These are phyloP conservation scores for Silene conica DNA, from an alignment of 148 eudicot species.

Conservation along the genomic window DNA sequence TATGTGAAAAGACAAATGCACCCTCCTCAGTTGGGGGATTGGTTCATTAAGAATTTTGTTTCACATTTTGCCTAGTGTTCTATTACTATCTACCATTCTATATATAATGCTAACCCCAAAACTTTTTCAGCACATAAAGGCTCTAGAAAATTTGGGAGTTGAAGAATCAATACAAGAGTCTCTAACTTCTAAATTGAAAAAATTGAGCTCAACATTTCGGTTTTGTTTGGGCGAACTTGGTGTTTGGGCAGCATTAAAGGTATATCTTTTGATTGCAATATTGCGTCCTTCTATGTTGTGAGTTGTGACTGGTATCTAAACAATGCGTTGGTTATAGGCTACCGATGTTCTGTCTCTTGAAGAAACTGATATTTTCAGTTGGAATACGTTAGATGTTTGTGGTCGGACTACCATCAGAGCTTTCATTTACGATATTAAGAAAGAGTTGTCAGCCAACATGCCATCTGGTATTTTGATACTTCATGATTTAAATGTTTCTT, in stretches of 20 bases:
- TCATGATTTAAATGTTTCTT: background rate
- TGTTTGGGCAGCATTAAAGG: constrained; percentile 73
- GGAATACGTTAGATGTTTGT: constrained; percentile 47
- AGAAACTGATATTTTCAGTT: constrained; percentile 40
- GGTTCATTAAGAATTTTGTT: background rate
- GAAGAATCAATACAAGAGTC: constrained; percentile 30
- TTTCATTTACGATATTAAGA: constrained; percentile 46
- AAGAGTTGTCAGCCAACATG: constrained; percentile 35
- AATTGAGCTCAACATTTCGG: constrained; percentile 34
- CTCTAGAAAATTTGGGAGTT: constrained; percentile 26
- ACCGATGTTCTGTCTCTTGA: constrained; percentile 44
- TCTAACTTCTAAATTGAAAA: constrained; percentile 35
- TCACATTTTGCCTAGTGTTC: background rate
- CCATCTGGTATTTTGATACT: constrained; percentile 49
- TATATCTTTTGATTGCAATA: constrained; percentile 19
- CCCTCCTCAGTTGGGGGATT: background rate
- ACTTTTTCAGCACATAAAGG: constrained; percentile 41
- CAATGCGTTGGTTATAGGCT: constrained; percentile 41
- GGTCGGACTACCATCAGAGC: constrained; percentile 38
- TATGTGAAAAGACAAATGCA: background rate
- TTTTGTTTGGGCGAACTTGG: constrained; percentile 79
- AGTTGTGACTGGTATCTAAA: constrained; percentile 21
- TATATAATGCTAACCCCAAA: constrained; percentile 9
- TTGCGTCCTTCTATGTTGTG: background rate
- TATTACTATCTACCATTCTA: background rate